Evolutionary conservation across 2,329 filamentous ascomycete genomes (phyloP).

Genomic region (Fusarium hainanense): DNA sequence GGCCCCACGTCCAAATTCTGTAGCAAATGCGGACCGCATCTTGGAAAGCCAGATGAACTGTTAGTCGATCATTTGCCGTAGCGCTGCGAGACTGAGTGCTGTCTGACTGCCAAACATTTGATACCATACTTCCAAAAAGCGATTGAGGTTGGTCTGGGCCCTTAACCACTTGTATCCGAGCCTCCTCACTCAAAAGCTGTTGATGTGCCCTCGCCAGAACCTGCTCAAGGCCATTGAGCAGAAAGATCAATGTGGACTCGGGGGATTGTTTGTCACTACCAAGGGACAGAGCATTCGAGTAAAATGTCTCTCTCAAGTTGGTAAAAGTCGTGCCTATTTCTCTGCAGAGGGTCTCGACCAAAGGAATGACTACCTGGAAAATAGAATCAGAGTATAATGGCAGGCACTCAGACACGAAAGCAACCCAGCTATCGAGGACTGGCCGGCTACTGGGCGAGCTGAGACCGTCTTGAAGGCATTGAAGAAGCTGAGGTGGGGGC

Average conservation of each 20-base stretch:
- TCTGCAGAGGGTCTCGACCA: constrained; percentile 88
- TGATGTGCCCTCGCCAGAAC: constrained; percentile 89
- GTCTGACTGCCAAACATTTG: constrained; percentile 87
- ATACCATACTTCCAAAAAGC: constrained; percentile 95
- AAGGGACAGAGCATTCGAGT: constrained; percentile 41
- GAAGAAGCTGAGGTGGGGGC: constrained; percentile 78
- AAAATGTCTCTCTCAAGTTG: constrained; percentile 74
- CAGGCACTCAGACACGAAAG: constrained; percentile 83
- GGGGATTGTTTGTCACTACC: constrained; percentile 54
- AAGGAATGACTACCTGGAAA: constrained; percentile 88
- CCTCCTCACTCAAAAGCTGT: constrained; percentile 80
- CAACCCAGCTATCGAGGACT: constrained; percentile 91
- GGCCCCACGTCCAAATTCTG: constrained; percentile 93
- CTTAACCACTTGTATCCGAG: constrained; percentile 74
- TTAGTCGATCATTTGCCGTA: constrained; percentile 92
- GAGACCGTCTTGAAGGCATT: constrained; percentile 85
- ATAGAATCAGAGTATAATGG: constrained; percentile 86
- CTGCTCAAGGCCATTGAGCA: constrained; percentile 93
- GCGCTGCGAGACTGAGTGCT: constrained; percentile 79
- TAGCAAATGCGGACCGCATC: constrained; percentile 94
- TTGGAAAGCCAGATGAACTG: constrained; percentile 95
- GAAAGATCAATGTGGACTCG: constrained; percentile 80
- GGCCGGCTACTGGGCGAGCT: constrained; percentile 77
- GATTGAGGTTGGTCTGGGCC: constrained; percentile 85
- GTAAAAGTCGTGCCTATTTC: constrained; percentile 80